phyloP scores from a whole-genome alignment of 345 rosid genomes.

The Salix arbutifolia region DNA sequence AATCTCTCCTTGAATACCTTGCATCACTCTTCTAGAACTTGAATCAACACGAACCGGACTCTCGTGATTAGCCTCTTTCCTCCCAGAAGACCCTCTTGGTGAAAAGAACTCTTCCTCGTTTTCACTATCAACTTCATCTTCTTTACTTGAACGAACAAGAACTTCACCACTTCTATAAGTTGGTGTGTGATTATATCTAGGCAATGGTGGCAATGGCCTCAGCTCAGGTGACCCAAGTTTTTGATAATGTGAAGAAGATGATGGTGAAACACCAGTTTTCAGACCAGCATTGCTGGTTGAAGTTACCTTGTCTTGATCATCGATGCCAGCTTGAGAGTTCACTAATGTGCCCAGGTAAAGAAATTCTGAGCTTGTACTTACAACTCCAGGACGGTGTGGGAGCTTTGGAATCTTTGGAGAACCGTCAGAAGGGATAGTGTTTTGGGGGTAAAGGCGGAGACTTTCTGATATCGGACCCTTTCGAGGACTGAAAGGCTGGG shows the following conservation, averaged over 20 bases:
- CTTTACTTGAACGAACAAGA: slow-evolving; percentile 23
- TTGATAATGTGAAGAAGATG: slow-evolving; percentile 33
- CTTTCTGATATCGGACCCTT: slow-evolving; percentile 50
- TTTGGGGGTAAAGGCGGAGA: slow-evolving; percentile 64
- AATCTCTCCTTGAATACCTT: slow-evolving; percentile 30
- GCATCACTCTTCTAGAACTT: slow-evolving; percentile 43
- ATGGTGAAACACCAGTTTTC: slow-evolving; percentile 42
- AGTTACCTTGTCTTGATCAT: slow-evolving; percentile 25
- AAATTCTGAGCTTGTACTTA: slow-evolving; percentile 64
- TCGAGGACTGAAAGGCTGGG: slow-evolving; percentile 14
- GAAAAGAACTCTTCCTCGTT: slow-evolving; percentile 81
- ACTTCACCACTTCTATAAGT: slow-evolving; percentile 40
- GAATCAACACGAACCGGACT: slow-evolving; percentile 27
- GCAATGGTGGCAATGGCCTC: slow-evolving; percentile 80
- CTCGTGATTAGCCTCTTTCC: slow-evolving; percentile 39
- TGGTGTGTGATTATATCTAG: slow-evolving; percentile 40
- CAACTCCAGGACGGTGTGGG: slow-evolving; percentile 21
- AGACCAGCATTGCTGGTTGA: slow-evolving; percentile 32
- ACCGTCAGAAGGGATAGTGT: slow-evolving; percentile 58
- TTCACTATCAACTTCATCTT: slow-evolving; percentile 31
- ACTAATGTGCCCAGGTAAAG: slow-evolving; percentile 78
- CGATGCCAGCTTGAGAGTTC: slow-evolving; percentile 37
- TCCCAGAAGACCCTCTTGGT: slow-evolving; percentile 74
- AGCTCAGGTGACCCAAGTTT: slow-evolving; percentile 89
- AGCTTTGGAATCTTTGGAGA: slow-evolving; percentile 27